Percentiles rank a stretch among this genome's conserved stretches.
phyloP scores from a whole-genome alignment of 495 filamentous ascomycete species.

The Chaetomium tenue region DNA sequence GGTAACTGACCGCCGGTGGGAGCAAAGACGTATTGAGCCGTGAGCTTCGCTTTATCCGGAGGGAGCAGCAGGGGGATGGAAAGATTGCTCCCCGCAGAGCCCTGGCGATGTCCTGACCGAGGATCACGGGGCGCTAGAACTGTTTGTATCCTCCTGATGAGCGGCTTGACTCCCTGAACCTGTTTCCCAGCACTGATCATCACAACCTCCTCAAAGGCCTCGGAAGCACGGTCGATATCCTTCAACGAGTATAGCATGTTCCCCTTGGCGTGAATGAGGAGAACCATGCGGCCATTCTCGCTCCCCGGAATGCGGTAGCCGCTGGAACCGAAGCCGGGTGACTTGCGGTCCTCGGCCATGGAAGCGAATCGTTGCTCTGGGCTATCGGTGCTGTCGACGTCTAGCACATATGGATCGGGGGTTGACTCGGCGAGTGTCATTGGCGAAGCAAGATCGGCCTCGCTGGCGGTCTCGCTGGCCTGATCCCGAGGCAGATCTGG shows the following conservation, averaged over 20 bases:
- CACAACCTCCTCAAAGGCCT: slow-evolving; percentile 93
- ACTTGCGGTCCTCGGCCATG: slow-evolving; percentile 48
- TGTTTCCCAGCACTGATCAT: slow-evolving; percentile 77
- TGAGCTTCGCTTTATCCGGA: slow-evolving; percentile 80
- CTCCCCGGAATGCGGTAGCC: slow-evolving; percentile 81
- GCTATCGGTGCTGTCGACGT: slow-evolving; percentile 29
- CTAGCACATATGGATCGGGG: slow-evolving; percentile 28
- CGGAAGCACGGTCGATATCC: slow-evolving; percentile 77
- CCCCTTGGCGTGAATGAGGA: slow-evolving; percentile 91
- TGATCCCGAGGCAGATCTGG: slow-evolving; percentile 19
- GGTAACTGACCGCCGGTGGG: slow-evolving; percentile 71
- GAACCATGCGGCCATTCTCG: slow-evolving; percentile 91
- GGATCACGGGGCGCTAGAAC: slow-evolving; percentile 57
- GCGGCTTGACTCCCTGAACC: slow-evolving; percentile 67
- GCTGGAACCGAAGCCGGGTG: slow-evolving; percentile 72
- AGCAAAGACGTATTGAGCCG: slow-evolving; percentile 80
- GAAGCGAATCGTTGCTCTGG: slow-evolving; percentile 25
- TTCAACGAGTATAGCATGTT: slow-evolving; percentile 96
- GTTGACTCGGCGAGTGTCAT: slow-evolving; percentile 22
- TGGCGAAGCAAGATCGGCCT: slow-evolving; percentile 27
- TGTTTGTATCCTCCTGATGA: slow-evolving; percentile 77
- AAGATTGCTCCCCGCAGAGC: slow-evolving; percentile 22
- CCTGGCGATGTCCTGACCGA: slow-evolving; percentile 31
- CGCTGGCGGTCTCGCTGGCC: slow-evolving; percentile 26
- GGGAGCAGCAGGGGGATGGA: slow-evolving; percentile 65